Evolutionary conservation across 2,329 filamentous ascomycete species (phyloP).

Genomic region (Beauveria rudraprayagi): DNA sequence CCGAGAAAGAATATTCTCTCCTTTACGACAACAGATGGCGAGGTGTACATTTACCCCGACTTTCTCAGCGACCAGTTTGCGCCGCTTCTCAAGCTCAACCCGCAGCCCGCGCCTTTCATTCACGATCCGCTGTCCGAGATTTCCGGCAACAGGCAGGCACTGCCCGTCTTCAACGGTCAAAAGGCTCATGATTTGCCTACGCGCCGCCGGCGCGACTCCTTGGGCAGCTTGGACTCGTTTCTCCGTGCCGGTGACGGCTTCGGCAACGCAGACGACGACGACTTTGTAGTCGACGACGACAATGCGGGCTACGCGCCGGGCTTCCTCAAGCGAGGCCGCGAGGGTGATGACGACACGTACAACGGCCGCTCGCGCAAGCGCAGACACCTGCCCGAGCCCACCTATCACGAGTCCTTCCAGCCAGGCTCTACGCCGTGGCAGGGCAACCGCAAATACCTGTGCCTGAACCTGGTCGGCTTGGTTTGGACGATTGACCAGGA

Average conservation of each 20-base stretch:
- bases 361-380: conserved; percentile 41
- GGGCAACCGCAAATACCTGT: conserved; percentile 87
- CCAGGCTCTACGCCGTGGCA: conserved; percentile 94
- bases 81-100: conserved; percentile 46
- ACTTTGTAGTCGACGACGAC: conserved; percentile 92
- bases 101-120: conserved; percentile 76
- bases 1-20: conserved; percentile 80
- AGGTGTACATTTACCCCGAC: conserved; percentile 81
- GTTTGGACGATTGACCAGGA: conserved; percentile 98
- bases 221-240: conserved; percentile 78
- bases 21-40: conserved; percentile 87
- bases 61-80: conserved; percentile 53
- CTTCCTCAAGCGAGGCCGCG: conserved; percentile 41
- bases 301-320: conserved; percentile 76
- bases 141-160: conserved; percentile 52
- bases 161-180: conserved; percentile 45
- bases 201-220: conserved; percentile 51
- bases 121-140: conserved; percentile 69
- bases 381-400: conserved; percentile 45
- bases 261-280: conserved; percentile 44
- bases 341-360: conserved; percentile 41
- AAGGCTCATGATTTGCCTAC: conserved; percentile 40
- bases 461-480: conserved; percentile 85
- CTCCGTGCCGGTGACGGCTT: conserved; percentile 38
- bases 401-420: conserved; percentile 79